Evolutionary conservation across 768 basidiomycete species (phyloP), one percentile per base, ranked within the genome.

Genomic region (Sporobolomyces pararoseus): DNA sequence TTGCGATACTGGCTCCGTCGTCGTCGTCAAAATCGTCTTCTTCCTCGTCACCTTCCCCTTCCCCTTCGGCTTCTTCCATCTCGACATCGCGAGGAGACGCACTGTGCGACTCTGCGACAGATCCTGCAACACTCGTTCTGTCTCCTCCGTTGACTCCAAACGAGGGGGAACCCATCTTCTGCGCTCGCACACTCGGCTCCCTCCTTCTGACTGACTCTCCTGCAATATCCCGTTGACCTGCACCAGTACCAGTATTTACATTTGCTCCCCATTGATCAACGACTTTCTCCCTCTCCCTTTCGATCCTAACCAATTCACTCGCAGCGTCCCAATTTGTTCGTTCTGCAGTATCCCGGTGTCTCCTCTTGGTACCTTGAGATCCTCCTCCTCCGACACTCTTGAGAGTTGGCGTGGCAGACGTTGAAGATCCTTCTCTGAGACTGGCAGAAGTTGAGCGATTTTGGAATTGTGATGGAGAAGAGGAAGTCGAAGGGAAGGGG

Each of bases 271-370:
- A 35, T 27, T 6, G 13, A 19, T 34, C 46, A n/a, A 49, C 25
- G 42, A 42, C 57, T 32, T 42, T 42, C 16, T 50, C 59, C 39
- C 50, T 16, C 39, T 70, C 69, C 27, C 47, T 9, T 39, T 70
- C 69, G 27, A 51, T 32, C 46, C 59, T 16, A 2, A 65, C 51
- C 0, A 65, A 44, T 44, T 70, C 69, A 34, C 69, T 70, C 59
- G 69, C 69, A 0, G 69, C 69, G 25, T 70, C 69, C 69, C 69
- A 66, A 6, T 31, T 44, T 7, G 59, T 57, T 17, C 69, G 42
- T 2, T 65, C 63, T 21, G 59, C 59, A 7, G 46, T 7, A 2
- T 65, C 64, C 19, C 69, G 42, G 39, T 60, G 39, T 23, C 59
- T 17, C 21, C 69, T 34, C 39, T 70, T 70, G 35, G 69, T 70